Conservation (phyloP, 768 basidiomycete species). For the Piloderma croceum region DNA sequence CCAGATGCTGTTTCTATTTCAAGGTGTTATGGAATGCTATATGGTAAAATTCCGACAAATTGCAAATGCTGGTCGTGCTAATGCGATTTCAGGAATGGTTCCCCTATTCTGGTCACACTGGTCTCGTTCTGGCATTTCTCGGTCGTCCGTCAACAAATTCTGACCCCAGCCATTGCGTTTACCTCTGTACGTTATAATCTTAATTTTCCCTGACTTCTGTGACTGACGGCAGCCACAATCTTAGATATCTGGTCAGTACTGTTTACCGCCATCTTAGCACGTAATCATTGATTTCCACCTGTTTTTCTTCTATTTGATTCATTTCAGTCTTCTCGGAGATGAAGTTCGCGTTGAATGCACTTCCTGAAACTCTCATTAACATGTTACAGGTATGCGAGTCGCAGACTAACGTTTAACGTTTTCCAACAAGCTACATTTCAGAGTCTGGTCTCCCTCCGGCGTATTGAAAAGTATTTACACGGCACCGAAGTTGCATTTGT, state of each 20-base stretch:
- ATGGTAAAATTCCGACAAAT: constrained; percentile 26
- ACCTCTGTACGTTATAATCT: constrained; percentile 45
- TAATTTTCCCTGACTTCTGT: not conserved
- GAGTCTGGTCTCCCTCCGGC: constrained; percentile 79
- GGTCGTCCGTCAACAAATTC: constrained; percentile 55
- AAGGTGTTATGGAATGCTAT: constrained; percentile 45
- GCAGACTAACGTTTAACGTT: not conserved
- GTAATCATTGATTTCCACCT: too few relatives aligned
- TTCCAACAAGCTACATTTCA: constrained; percentile 17
- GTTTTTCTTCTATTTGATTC: not conserved
- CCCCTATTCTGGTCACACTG: constrained; percentile 54
- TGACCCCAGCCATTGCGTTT: constrained; percentile 86
- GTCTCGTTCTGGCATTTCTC: constrained; percentile 69
- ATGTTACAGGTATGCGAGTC: constrained; percentile 59
- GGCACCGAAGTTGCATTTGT: constrained; percentile 66
- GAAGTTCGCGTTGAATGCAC: constrained; percentile 79
- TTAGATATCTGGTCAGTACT: too few relatives aligned
- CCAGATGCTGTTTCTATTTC: not conserved
- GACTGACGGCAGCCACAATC: too few relatives aligned
- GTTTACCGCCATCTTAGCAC: too few relatives aligned
- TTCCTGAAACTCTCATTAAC: constrained; percentile 90
- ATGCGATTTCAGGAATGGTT: constrained; percentile 39
- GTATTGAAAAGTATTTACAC: constrained; percentile 86
- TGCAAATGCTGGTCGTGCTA: not conserved
- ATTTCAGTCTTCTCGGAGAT: constrained; percentile 75